Percentiles rank a stretch among this genome's conserved stretches.
Evolutionary conservation across 2,329 filamentous ascomycete genomes (phyloP).

Genomic region (Neopestalotiopsis rosae): DNA sequence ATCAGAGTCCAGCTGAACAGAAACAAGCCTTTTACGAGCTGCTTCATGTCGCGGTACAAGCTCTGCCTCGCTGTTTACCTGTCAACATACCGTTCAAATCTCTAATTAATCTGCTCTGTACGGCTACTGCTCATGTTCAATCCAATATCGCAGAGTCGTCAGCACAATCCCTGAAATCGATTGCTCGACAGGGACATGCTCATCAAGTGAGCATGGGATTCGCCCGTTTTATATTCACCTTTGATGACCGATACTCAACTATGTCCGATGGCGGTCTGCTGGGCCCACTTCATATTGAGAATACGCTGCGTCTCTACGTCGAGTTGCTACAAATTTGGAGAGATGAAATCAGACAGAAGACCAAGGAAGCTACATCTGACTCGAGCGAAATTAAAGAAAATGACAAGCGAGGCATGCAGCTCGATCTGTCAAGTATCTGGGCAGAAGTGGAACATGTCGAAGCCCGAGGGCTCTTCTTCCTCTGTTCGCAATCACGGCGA

Average conservation of each 20-base stretch:
- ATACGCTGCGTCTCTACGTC: constrained; percentile 88
- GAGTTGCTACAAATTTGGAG: constrained; percentile 97
- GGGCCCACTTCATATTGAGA: constrained; percentile 92
- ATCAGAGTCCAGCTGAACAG: constrained; percentile 75
- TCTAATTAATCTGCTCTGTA: constrained; percentile 92
- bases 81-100: constrained; percentile 91
- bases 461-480: constrained; percentile 93
- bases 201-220: constrained; percentile 97
- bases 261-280: constrained; percentile 99
- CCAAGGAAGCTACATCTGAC: constrained; percentile 72
- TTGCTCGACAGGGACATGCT: constrained; percentile 89
- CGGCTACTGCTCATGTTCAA: constrained; percentile 94
- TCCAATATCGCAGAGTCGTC: constrained; percentile 91
- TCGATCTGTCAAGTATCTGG: constrained; percentile 87
- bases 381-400: constrained; percentile 64
- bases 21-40: constrained; percentile 96
- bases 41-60: constrained; percentile 93
- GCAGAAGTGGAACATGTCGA: constrained; percentile 97
- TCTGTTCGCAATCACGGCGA: constrained; percentile 91
- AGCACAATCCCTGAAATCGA: constrained; percentile 90
- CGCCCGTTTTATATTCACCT: constrained; percentile 97
- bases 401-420: constrained; percentile 76
- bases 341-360: constrained; percentile 90
- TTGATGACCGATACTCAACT: constrained; percentile 95
- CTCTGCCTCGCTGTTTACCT: constrained; percentile 90